Percentiles rank a stretch among this genome's conserved stretches.
These are phyloP conservation scores for Grosmannia serpens DNA, from an alignment of 2,329 filamentous ascomycete genomes.

Conservation along the genomic window DNA sequence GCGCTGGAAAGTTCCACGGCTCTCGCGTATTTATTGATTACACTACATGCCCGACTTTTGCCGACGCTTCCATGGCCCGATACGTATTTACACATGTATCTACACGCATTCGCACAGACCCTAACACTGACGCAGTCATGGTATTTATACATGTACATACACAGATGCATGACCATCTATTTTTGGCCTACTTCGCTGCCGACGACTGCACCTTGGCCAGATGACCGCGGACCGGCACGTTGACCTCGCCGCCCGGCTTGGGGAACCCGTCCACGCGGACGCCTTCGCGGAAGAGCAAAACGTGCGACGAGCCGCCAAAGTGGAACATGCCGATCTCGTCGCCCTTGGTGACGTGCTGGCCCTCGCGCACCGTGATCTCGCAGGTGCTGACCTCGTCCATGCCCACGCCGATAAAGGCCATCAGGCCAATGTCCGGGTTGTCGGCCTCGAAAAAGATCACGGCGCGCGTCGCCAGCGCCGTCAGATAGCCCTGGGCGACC, in stretches of 20 bases:
- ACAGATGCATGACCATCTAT: no score
- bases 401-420: slow-evolving; percentile 60
- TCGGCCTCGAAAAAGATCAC: slow-evolving; percentile 62
- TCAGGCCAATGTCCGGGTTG: slow-evolving; percentile 52
- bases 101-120: no score
- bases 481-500: slow-evolving; percentile 53
- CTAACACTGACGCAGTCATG: no score
- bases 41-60: background rate
- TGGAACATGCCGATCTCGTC: slow-evolving; percentile 70
- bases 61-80: background rate
- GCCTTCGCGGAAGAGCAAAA: slow-evolving; percentile 51
- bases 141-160: no score
- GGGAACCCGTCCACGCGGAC: slow-evolving; percentile 34
- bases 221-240: slow-evolving; percentile 21
- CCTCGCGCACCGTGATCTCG: slow-evolving; percentile 56
- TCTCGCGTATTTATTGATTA: background rate
- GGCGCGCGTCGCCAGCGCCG: slow-evolving; percentile 55
- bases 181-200: background rate
- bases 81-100: no score
- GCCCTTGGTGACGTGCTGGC: slow-evolving; percentile 56
- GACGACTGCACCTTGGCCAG: slow-evolving; percentile 16
- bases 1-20: background rate
- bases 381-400: slow-evolving; percentile 70
- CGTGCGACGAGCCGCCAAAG: slow-evolving; percentile 63
- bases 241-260: slow-evolving; percentile 15